These are phyloP conservation scores for Zostera marina DNA, from an alignment of 116 monocot genomes.

Conservation along the genomic window DNA sequence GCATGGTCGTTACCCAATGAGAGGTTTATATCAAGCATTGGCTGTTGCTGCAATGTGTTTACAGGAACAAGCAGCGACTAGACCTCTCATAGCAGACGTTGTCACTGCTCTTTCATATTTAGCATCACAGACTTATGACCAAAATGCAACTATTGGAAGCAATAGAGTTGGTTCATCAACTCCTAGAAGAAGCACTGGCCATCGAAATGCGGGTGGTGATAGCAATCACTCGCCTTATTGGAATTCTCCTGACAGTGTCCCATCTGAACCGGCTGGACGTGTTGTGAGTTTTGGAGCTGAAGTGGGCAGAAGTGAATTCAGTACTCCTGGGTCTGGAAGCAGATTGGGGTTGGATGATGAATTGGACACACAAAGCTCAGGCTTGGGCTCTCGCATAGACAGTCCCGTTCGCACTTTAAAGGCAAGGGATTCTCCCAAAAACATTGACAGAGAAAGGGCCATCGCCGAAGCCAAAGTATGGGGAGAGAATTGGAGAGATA, in stretches of 20 bases:
- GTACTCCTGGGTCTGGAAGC: conserved; percentile 31
- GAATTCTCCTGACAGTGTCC: conserved; percentile 34
- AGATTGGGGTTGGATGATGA: conserved; percentile 41
- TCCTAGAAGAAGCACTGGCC: conserved; percentile 20
- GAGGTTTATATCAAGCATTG: conserved; percentile 71
- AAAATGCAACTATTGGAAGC: conserved; percentile 19
- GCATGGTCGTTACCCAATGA: conserved; percentile 55
- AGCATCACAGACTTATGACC: conserved; percentile 62
- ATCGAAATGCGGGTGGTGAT: conserved; percentile 8
- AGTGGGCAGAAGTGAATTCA: conserved; percentile 15
- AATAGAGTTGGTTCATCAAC: conserved; percentile 31
- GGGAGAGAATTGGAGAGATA: conserved; percentile 81
- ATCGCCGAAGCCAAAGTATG: conserved; percentile 61
- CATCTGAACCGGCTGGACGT: conserved; percentile 17
- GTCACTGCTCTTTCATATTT: conserved; percentile 67
- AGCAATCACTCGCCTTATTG: conserved; percentile 22
- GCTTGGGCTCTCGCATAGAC: conserved; percentile 29
- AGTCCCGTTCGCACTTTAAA: conserved; percentile 39
- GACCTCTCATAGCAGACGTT: conserved; percentile 69
- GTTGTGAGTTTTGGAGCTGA: conserved; percentile 23
- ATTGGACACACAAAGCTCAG: conserved; percentile 28
- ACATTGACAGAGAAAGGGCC: conserved; percentile 39
- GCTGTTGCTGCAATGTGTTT: conserved; percentile 84
- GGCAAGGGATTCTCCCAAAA: conserved; percentile 20
- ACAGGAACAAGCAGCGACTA: conserved; percentile 75